phyloP scores from a whole-genome alignment of 257 asterid species.

The Solanum gandarillasii region DNA sequence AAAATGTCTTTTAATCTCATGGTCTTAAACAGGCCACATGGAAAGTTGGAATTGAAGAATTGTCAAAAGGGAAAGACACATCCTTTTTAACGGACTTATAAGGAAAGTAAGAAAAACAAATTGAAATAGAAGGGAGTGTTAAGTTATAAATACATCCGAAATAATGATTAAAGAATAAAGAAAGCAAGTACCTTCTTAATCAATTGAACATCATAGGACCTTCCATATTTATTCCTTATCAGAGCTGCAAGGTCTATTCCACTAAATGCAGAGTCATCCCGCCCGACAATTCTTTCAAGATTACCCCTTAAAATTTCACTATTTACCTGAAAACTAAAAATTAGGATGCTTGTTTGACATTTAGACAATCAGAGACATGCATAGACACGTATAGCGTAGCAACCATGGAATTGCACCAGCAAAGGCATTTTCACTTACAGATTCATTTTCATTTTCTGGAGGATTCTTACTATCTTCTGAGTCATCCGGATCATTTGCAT shows the following conservation, averaged over 20 bases:
- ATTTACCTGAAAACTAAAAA: constrained; percentile 38
- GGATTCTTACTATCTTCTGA: constrained; percentile 23
- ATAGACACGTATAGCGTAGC: background rate
- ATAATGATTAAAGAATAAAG: background rate
- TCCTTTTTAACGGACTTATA: background rate
- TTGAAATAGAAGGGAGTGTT: background rate
- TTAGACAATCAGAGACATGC: background rate
- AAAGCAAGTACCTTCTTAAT: constrained; percentile 67
- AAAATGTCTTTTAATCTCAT: background rate
- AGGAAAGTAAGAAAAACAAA: background rate
- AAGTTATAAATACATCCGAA: background rate
- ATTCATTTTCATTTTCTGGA: constrained; percentile 24
- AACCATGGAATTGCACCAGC: background rate
- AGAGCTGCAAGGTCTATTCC: constrained; percentile 91
- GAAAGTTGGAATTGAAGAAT: background rate
- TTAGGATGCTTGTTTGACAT: constrained; percentile 10
- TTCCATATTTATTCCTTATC: constrained; percentile 82
- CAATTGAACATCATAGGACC: constrained; percentile 88
- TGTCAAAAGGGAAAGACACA: background rate
- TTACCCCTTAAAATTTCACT: constrained; percentile 51
- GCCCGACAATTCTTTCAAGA: constrained; percentile 72
- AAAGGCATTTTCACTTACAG: constrained; percentile 31
- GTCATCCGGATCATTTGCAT: constrained; percentile 27
- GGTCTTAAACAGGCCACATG: background rate
- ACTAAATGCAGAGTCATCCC: constrained; percentile 78